Percentiles rank a stretch among this genome's conserved stretches.
Conservation (phyloP, 139 green algal genomes). For the Choricystis sp. region DNA sequence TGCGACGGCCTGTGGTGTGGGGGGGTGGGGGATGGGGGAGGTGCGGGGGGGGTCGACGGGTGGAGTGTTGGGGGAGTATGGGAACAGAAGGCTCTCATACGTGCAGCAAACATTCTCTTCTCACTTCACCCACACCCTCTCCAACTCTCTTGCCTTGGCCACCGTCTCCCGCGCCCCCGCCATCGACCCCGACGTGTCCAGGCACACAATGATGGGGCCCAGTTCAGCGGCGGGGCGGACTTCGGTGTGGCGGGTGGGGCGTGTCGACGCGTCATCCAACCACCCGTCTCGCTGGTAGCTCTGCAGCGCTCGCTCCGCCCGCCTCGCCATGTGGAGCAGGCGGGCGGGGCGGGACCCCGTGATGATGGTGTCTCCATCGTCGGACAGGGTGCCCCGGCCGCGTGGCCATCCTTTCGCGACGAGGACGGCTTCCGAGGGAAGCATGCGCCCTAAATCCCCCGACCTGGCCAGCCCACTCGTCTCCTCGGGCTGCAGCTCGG, state of each 20-base stretch:
- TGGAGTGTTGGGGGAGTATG: too few species aligned
- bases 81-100: too few species aligned
- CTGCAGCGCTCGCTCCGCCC: conserved; percentile 67
- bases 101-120: too few species aligned
- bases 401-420: conserved; percentile 59
- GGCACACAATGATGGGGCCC: conserved; percentile 83
- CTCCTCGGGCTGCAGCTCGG: conserved; percentile 64
- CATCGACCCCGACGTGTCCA: conserved; percentile 69
- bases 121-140: background rate
- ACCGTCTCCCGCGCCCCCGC: conserved; percentile 57
- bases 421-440: conserved; percentile 66
- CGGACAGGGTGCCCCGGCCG: background rate
- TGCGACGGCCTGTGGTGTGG: too few species aligned
- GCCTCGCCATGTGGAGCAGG: conserved; percentile 59
- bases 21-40: too few species aligned
- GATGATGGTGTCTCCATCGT: background rate
- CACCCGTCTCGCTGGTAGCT: conserved; percentile 77
- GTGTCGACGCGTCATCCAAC: conserved; percentile 56
- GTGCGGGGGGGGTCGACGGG: too few species aligned
- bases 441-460: conserved; percentile 69
- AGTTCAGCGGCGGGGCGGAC: conserved; percentile 72
- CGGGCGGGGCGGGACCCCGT: conserved; percentile 25
- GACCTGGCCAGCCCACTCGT: conserved; percentile 44
- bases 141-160: too few species aligned
- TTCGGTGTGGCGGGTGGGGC: conserved; percentile 51